phyloP scores from a whole-genome alignment of 2,329 filamentous ascomycete species.

The Ophiostoma piceae region DNA sequence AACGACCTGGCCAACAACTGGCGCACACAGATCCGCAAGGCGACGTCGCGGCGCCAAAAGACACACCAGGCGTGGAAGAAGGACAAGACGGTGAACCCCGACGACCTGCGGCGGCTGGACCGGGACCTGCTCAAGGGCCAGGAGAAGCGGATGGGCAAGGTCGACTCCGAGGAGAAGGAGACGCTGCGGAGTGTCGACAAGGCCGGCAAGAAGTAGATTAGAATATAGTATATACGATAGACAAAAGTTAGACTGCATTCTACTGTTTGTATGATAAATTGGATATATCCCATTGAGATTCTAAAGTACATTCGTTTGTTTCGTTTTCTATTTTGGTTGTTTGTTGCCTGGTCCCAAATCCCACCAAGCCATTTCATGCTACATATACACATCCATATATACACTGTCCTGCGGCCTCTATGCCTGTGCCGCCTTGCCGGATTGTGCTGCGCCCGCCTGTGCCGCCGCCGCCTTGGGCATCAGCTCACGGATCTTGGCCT shows the following conservation, averaged over 20 bases:
- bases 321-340: background rate
- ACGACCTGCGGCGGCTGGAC: constrained; percentile 40
- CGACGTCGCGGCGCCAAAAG: constrained; percentile 40
- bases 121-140: constrained; percentile 48
- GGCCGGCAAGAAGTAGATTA: background rate
- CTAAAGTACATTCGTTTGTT: background rate
- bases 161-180: constrained; percentile 48
- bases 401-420: background rate
- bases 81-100: constrained; percentile 41
- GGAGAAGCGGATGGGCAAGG: constrained; percentile 49
- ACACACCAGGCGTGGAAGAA: constrained; percentile 48
- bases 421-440: background rate
- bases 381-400: constrained; percentile 6
- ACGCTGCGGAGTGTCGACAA: constrained; percentile 39
- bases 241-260: background rate
- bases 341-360: background rate
- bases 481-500: constrained; percentile 32
- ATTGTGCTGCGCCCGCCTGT: background rate
- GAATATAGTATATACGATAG: background rate
- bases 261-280: background rate
- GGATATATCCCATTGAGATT: background rate
- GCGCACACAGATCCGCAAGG: constrained; percentile 44
- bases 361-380: background rate
- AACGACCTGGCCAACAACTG: constrained; percentile 47
- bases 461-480: constrained; percentile 27